phyloP scores from a whole-genome alignment of 257 asterid genomes.

The Gynochthodes officinalis region DNA sequence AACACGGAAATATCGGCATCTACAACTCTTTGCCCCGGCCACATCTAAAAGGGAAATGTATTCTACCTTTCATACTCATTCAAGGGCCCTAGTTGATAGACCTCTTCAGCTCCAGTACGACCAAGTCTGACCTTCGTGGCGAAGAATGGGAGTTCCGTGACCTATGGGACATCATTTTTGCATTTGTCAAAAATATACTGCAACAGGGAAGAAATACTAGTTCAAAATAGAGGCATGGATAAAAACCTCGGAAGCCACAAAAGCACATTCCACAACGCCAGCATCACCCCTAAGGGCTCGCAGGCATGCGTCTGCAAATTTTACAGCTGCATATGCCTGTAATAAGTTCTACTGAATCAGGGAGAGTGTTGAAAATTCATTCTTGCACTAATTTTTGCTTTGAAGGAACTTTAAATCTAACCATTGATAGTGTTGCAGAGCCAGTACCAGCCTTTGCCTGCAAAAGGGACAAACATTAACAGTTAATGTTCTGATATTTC shows the following conservation, averaged over 20 bases:
- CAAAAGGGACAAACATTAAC: not conserved
- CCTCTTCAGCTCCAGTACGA: constrained; percentile 82
- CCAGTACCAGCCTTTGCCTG: constrained; percentile 98
- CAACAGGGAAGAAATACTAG: not conserved
- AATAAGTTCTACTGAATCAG: constrained; percentile 14
- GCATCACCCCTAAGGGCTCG: constrained; percentile 84
- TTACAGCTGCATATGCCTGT: constrained; percentile 91
- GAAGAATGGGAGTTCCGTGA: constrained; percentile 76
- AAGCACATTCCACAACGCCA: constrained; percentile 70
- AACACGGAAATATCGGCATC: not conserved
- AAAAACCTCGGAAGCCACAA: constrained; percentile 68
- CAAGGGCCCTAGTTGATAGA: constrained; percentile 70
- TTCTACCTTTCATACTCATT: constrained; percentile 78
- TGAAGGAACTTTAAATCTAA: constrained; percentile 15
- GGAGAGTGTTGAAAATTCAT: not conserved
- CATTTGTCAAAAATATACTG: not conserved
- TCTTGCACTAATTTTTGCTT: not conserved
- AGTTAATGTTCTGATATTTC: not conserved
- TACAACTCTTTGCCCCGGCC: not conserved
- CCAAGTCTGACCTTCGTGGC: constrained; percentile 73
- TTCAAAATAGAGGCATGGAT: not conserved
- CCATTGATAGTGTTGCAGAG: constrained; percentile 91
- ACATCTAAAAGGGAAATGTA: not conserved
- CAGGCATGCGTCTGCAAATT: constrained; percentile 85
- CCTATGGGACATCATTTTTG: constrained; percentile 36